A percentile compares a stretch with the other conserved stretches of the same genome.
phyloP scores from a whole-genome alignment of 306 rosid genomes.

The Senna tora region DNA sequence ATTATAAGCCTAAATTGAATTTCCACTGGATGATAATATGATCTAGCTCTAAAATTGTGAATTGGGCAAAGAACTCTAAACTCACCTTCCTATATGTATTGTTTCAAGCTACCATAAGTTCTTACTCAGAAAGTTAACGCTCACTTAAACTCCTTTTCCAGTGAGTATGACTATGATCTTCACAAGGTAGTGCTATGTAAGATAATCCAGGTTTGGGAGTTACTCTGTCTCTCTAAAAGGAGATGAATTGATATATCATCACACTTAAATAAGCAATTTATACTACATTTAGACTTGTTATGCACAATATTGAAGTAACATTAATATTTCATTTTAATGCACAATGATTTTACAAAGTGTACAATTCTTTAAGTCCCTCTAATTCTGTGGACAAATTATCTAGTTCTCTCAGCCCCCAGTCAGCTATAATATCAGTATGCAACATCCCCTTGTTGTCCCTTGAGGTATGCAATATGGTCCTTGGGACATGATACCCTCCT shows the following conservation, averaged over 20 bases:
- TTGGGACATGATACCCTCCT: neutral
- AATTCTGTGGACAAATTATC: neutral
- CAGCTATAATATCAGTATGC: neutral
- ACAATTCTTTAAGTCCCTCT: neutral
- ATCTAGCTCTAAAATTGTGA: constrained; percentile 11
- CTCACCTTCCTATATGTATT: neutral
- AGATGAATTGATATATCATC: neutral
- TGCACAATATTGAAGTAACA: neutral
- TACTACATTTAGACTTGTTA: neutral
- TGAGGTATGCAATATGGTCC: neutral
- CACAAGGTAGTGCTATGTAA: neutral
- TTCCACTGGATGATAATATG: constrained; percentile 31
- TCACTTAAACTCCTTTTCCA: neutral
- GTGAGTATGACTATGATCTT: neutral
- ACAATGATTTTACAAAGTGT: neutral
- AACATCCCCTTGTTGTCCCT: neutral
- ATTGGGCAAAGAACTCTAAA: neutral
- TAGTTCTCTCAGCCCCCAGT: neutral
- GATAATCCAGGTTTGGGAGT: neutral
- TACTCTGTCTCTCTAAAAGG: neutral
- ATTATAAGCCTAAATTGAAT: constrained; percentile 35
- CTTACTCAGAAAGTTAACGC: neutral
- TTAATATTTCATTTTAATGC: neutral
- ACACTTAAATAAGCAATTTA: neutral
- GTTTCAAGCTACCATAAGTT: neutral